phyloP scores from a whole-genome alignment of 1,284 basidiomycete species.

The Phellinidium pouzarii region DNA sequence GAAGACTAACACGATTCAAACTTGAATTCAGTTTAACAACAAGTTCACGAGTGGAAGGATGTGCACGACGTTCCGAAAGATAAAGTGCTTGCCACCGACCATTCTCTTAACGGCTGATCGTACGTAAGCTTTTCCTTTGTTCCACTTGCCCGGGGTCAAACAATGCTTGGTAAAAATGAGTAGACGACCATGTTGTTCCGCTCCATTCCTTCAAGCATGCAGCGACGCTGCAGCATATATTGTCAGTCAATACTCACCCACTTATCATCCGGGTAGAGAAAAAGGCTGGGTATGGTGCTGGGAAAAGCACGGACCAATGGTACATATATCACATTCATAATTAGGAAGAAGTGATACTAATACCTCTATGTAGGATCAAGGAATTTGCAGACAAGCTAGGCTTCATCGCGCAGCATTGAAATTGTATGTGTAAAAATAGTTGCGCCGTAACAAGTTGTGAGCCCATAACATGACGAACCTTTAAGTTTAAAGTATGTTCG shows the following conservation, averaged over 20 bases:
- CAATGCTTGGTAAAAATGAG: constrained; percentile 34
- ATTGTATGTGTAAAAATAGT: too few relatives aligned
- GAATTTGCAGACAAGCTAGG: constrained; percentile 73
- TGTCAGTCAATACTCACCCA: constrained; percentile 60
- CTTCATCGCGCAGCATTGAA: constrained; percentile 59
- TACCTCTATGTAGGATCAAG: constrained; percentile 46
- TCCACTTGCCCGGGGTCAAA: background rate
- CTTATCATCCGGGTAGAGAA: constrained; percentile 70
- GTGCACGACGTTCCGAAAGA: constrained; percentile 67
- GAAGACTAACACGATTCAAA: background rate
- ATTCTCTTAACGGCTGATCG: constrained; percentile 74
- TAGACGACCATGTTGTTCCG: constrained; percentile 78
- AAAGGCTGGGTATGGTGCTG: constrained; percentile 76
- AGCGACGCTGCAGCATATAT: constrained; percentile 62
- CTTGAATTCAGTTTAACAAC: constrained; percentile 65
- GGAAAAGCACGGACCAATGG: constrained; percentile 73
- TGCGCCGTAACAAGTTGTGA: too few relatives aligned
- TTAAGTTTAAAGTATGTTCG: too few relatives aligned
- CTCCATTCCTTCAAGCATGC: constrained; percentile 78
- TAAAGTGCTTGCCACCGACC: constrained; percentile 55
- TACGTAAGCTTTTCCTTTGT: constrained; percentile 35
- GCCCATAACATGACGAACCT: too few relatives aligned
- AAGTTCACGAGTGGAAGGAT: constrained; percentile 74
- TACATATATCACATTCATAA: constrained; percentile 26
- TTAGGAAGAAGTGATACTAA: background rate